Evolutionary conservation across 2,329 filamentous ascomycete species (phyloP).

Genomic region (Cladophialophora yegresii): DNA sequence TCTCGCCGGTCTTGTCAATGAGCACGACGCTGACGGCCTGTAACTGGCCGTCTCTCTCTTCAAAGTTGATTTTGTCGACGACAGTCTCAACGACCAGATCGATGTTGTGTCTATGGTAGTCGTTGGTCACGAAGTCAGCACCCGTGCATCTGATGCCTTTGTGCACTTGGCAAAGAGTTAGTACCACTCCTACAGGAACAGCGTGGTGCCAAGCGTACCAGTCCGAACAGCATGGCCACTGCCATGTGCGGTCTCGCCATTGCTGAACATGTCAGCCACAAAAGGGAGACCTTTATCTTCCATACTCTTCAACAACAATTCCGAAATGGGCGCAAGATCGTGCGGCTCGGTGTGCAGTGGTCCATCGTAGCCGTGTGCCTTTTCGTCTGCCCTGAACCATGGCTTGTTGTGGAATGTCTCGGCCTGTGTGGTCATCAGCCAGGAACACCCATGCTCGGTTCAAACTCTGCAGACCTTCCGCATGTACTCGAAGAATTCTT

Average conservation of each 20-base stretch:
- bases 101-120: conserved; percentile 50
- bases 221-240: conserved; percentile 60
- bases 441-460: not conserved
- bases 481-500: conserved; percentile 61
- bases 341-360: conserved; percentile 60
- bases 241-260: conserved; percentile 55
- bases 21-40: conserved; percentile 45
- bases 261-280: conserved; percentile 62
- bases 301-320: conserved; percentile 58
- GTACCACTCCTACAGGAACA: not conserved
- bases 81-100: conserved; percentile 52
- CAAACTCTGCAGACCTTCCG: conserved; percentile 53
- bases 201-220: conserved; percentile 4
- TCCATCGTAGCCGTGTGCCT: conserved; percentile 55
- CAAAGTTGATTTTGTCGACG: conserved; percentile 57
- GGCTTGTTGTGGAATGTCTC: conserved; percentile 61
- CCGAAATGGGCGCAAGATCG: conserved; percentile 60
- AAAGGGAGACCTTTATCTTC: conserved; percentile 57
- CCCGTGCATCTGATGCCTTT: conserved; percentile 56
- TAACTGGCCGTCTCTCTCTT: conserved; percentile 32
- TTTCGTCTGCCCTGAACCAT: conserved; percentile 56
- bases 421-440: conserved; percentile 46
- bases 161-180: conserved; percentile 42
- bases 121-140: conserved; percentile 56
- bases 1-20: conserved; percentile 47